Conservation (phyloP, 148 eudicot species). For the Fagopyrum tataricum region DNA sequence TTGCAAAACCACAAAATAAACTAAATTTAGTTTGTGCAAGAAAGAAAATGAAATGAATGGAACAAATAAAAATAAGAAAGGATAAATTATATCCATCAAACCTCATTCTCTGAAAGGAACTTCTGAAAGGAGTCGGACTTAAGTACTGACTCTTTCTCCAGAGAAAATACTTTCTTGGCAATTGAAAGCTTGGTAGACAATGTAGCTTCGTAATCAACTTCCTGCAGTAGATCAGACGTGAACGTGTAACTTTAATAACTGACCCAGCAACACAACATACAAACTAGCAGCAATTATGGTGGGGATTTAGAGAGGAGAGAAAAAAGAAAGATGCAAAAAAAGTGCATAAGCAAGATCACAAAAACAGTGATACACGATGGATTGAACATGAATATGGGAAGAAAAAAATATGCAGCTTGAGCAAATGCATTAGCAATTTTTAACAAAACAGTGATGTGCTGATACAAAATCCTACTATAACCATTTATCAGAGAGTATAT, state of each 20-base stretch:
- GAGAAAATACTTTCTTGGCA: conserved; percentile 23
- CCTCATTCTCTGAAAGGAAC: not conserved
- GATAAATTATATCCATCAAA: not conserved
- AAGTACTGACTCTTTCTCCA: conserved; percentile 39
- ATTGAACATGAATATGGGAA: not conserved
- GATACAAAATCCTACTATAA: not conserved
- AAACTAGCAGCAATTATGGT: not conserved
- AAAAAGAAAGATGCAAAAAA: not conserved
- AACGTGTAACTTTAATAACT: not conserved
- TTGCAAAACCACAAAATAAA: not conserved
- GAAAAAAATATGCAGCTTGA: not conserved
- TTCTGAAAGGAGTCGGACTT: not conserved
- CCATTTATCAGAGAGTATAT: not conserved
- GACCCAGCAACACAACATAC: not conserved
- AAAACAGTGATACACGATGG: not conserved
- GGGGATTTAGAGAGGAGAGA: not conserved
- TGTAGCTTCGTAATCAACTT: conserved; percentile 19
- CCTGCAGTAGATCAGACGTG: not conserved
- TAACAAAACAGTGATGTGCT: not conserved
- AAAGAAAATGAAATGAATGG: too few relatives aligned
- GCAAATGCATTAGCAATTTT: not conserved
- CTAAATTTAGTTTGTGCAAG: too few relatives aligned
- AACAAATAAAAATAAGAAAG: not conserved
- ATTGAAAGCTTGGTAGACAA: conserved; percentile 56
- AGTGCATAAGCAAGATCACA: not conserved